These are phyloP conservation scores for Cyberlindnera americana DNA, from an alignment of 805 yeast species.

Conservation along the genomic window DNA sequence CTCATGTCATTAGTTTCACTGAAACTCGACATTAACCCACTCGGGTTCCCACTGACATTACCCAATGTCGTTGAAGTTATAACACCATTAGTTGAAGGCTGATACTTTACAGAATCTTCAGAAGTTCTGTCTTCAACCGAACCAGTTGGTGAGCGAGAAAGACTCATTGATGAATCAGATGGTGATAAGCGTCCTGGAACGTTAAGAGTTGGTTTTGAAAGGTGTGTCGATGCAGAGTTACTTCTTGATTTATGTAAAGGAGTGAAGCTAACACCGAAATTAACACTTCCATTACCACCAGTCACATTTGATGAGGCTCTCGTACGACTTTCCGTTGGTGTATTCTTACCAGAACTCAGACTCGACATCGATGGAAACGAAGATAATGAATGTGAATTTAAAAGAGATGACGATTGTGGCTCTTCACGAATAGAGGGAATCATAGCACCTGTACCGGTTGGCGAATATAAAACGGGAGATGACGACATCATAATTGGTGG, in stretches of 20 bases:
- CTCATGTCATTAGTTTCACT: constrained; percentile 9
- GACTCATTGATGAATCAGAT: constrained; percentile 2
- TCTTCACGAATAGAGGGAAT: constrained; percentile 22
- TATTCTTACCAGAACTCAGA: constrained; percentile 17
- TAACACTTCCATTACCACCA: constrained; percentile 1
- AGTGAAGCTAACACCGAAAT: constrained; percentile 5
- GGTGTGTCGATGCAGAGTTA: constrained; percentile 6
- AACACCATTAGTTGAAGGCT: background rate
- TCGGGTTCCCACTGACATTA: background rate
- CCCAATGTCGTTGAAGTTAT: background rate
- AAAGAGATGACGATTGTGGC: constrained; percentile 1
- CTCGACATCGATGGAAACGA: constrained; percentile 27
- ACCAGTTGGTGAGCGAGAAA: constrained; percentile 7
- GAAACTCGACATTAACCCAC: constrained; percentile 9
- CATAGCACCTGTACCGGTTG: constrained; percentile 14
- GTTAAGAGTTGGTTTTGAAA: background rate
- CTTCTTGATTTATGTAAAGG: constrained; percentile 15
- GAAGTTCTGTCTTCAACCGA: background rate
- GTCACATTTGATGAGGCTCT: constrained; percentile 10
- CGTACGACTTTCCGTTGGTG: constrained; percentile 10
- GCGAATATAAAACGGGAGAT: constrained; percentile 27
- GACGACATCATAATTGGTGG: constrained; percentile 20
- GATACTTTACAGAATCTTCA: background rate
- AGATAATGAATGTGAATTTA: constrained; percentile 11
- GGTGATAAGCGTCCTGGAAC: constrained; percentile 11